These are phyloP conservation scores for Neocatenulostroma microsporum DNA, from an alignment of 2,329 filamentous ascomycete species.

Conservation along the genomic window DNA sequence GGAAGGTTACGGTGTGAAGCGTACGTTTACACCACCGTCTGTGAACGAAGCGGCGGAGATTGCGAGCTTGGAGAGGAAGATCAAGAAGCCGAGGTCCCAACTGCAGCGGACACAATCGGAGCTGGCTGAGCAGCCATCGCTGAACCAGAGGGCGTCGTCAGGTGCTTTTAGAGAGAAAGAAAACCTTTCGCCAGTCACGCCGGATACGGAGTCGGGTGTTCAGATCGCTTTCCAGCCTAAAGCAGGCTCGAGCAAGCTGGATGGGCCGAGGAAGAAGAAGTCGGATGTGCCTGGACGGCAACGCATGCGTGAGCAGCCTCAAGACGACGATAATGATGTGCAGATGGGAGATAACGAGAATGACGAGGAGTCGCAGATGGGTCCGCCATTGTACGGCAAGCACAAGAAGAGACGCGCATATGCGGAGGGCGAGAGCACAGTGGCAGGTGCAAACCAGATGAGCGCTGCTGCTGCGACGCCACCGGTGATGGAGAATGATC, in stretches of 20 bases:
- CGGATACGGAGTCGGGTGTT: conserved; percentile 24
- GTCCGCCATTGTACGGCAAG: conserved; percentile 19
- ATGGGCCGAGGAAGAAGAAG: conserved; percentile 21
- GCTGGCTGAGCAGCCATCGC: conserved; percentile 18
- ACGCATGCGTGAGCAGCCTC: too few relatives aligned
- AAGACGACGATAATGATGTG: too few relatives aligned
- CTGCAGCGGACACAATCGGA: conserved; percentile 25
- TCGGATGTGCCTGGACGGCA: too few relatives aligned
- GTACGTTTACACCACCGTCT: conserved; percentile 46
- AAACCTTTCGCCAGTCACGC: conserved; percentile 26
- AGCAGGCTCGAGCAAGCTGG: conserved; percentile 12
- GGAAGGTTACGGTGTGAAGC: conserved; percentile 34
- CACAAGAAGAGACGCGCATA: conserved; percentile 15
- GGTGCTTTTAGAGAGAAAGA: conserved; percentile 12
- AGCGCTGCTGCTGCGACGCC: conserved; percentile 53
- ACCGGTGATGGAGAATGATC: conserved; percentile 64
- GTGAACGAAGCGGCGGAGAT: conserved; percentile 48
- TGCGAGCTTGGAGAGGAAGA: conserved; percentile 42
- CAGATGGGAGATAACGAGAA: conserved; percentile 22
- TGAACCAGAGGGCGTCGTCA: conserved; percentile 20
- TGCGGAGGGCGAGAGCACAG: conserved; percentile 8
- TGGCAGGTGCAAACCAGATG: conserved; percentile 10
- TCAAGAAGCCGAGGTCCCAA: conserved; percentile 41
- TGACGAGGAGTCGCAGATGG: conserved; percentile 24
- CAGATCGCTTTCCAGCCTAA: conserved; percentile 2